Base-by-base conservation (phyloP, 2,329 filamentous ascomycete genomes). In the Fusarium transvaalense region DNA sequence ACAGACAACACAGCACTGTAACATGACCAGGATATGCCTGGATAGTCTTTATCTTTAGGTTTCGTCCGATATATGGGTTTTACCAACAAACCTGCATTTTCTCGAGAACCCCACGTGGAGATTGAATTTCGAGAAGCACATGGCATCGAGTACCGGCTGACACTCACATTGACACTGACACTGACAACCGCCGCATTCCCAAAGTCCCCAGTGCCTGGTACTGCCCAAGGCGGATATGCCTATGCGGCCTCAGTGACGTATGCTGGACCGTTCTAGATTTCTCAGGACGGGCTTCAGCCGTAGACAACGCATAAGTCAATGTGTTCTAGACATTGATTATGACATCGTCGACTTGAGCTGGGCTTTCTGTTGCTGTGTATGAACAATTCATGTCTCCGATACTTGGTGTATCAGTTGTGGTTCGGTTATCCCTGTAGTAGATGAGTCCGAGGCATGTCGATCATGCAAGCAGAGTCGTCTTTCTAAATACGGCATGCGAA, bases 211-310 rank as follows among this genome's bases (percentile, higher is more conserved):
- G 17, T 50, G 41, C 46, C 60, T 41, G 65, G 51, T 41, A 41
- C 45, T 21, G 53, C 27, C 47, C 47, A 39, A 39, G 47, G 47
- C 47, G 23, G 12, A 34, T 35, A 54, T 53, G 60, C n/a, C 62
- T 56, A 38, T 59, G 60, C 52, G 45, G 37, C 70, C 52, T 73
- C 61, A 66, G 58, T 74, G 72, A 74, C 71, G 71, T 73, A 68
- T 23, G 47, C 52, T 64, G 32, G 72, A 59, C 68, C 70, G 71
- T 74, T 74, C 72, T 74, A 74, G 72, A 73, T 59, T n/a, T 60
- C 68, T 61, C 61, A 54, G 68, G 66, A 59, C 66, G 39, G 58
- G 56, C 58, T 61, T 54, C 58, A 63, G 47, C 51, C 32, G 31
- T 27, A 29, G 17, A 66, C 64, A 67, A 59, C 61, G 57, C 69